Evolutionary conservation across 768 basidiomycete species (phyloP), one percentile per base, ranked within the genome.

Genomic region (Auriculariales sp.): DNA sequence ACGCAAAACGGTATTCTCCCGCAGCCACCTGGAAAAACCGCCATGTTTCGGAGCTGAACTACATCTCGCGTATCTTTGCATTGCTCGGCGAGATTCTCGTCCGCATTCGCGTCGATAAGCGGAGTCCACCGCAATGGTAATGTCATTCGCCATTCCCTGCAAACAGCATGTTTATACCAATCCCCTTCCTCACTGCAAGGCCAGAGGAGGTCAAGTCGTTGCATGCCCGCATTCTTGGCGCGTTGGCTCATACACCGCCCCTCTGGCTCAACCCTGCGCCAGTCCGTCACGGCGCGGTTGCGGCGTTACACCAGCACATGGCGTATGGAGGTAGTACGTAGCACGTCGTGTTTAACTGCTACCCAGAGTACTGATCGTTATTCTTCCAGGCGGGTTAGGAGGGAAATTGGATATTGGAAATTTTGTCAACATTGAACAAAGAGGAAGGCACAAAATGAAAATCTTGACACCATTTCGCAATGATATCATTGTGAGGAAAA

Each of bases 41-140:
- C 89, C 11, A 68, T 89, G 78, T 93, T 15, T 85, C 83, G 25
- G 91, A 91, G 15, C 75, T 93, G 39, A 89, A 89, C 66, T 89
- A 89, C 59, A 85, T 73, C 56, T 87, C 85, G 45, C 76, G 87
- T 53, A 83, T 92, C 51, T 91, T 90, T 58, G 83, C 84, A 15
- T 71, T 90, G 10, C 72, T 90, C 42, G 87, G 86, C 39, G 87
- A 90, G 66, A 89, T 89, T 56, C 71, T 89, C 48, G 83, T 87
- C 32, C 83, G 87, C 54, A 87, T 89, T 59, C 77, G 85, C 50
- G 83, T 88, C 49, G 87, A 90, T 64, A 89, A 86, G 62, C 77
- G 84, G 45, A 86, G 84, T 1, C 85, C 86, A 28, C 86, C 85
- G 12, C 81, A 79, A 62, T 86, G 87, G 87, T 3, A 10, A 6